These are phyloP conservation scores for Fusarium sp. DNA, from an alignment of 2,329 filamentous ascomycete genomes.

Conservation along the genomic window DNA sequence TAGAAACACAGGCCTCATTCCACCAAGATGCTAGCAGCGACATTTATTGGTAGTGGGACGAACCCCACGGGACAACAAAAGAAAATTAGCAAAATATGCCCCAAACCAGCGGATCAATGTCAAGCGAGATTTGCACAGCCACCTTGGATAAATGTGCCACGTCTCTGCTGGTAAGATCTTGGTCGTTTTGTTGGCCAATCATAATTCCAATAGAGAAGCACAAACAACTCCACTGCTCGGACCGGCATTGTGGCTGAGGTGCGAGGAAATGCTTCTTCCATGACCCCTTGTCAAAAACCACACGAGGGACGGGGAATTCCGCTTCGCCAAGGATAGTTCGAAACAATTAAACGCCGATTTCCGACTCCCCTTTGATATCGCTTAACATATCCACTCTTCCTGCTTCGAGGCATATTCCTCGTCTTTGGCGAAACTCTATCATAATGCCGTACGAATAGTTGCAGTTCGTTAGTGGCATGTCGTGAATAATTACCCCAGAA, in stretches of 20 bases:
- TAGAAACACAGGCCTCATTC: background rate
- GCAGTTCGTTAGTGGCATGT: background rate
- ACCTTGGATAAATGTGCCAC: background rate
- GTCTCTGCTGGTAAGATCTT: background rate
- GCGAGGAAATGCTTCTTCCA: background rate
- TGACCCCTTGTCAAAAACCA: background rate
- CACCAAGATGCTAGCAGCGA: background rate
- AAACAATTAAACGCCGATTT: constrained; percentile 1
- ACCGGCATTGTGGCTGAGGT: background rate
- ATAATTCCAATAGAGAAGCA: background rate
- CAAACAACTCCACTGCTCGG: background rate
- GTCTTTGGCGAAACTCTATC: background rate
- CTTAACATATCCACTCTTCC: background rate
- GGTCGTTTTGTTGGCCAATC: background rate
- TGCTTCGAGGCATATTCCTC: background rate
- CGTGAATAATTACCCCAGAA: background rate
- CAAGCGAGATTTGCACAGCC: background rate
- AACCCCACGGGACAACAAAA: background rate
- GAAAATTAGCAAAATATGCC: background rate
- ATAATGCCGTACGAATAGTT: background rate
- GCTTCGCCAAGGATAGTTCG: background rate
- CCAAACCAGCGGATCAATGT: background rate
- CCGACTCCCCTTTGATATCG: background rate
- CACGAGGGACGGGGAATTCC: background rate
- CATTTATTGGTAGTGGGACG: background rate